Percentiles rank a stretch among this genome's conserved stretches.
These are phyloP conservation scores for Diaporthe eres DNA, from an alignment of 2,329 filamentous ascomycete genomes.

Conservation along the genomic window DNA sequence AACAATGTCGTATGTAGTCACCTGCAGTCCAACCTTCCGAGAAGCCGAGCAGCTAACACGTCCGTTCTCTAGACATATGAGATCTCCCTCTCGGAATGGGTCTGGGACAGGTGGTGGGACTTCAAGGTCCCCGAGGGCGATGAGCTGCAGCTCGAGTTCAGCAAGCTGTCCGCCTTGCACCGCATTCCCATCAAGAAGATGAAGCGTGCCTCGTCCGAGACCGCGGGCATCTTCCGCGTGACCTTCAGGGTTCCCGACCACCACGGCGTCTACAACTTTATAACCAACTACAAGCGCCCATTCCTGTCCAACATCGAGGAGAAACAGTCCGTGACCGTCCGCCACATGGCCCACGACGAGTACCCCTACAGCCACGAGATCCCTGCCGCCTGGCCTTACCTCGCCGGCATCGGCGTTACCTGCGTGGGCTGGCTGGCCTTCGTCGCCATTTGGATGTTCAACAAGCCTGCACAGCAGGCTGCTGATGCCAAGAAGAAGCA, in stretches of 20 bases:
- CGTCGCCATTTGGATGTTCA: slow-evolving; percentile 88
- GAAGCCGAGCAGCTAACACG: slow-evolving; percentile 47
- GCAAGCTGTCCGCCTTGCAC: slow-evolving; percentile 98
- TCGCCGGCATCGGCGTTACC: slow-evolving; percentile 88
- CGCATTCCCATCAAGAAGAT: slow-evolving; percentile 76
- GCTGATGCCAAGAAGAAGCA: slow-evolving; percentile 62
- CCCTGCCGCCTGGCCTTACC: slow-evolving; percentile 93
- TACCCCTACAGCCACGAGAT: slow-evolving; percentile 94
- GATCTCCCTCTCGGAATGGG: slow-evolving; percentile 91
- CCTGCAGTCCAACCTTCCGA: no score
- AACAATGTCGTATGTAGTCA: slow-evolving; percentile 86
- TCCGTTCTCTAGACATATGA: slow-evolving; percentile 76
- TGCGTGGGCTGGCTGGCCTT: slow-evolving; percentile 88
- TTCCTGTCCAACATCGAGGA: slow-evolving; percentile 92
- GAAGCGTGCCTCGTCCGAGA: slow-evolving; percentile 71
- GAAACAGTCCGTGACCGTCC: slow-evolving; percentile 93
- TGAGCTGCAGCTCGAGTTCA: slow-evolving; percentile 93
- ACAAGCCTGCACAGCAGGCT: slow-evolving; percentile 59
- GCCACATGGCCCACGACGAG: slow-evolving; percentile 98
- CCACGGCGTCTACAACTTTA: slow-evolving; percentile 99
- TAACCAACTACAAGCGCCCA: slow-evolving; percentile 95
- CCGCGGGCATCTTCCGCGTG: slow-evolving; percentile 77
- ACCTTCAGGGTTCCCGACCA: slow-evolving; percentile 92
- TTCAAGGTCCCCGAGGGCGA: slow-evolving; percentile 80
- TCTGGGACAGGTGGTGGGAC: slow-evolving; percentile 79